Percentiles rank a stretch among this genome's conserved stretches.
Evolutionary conservation across 352 stramenopile species (phyloP).

Genomic region (Peronospora tabacina): DNA sequence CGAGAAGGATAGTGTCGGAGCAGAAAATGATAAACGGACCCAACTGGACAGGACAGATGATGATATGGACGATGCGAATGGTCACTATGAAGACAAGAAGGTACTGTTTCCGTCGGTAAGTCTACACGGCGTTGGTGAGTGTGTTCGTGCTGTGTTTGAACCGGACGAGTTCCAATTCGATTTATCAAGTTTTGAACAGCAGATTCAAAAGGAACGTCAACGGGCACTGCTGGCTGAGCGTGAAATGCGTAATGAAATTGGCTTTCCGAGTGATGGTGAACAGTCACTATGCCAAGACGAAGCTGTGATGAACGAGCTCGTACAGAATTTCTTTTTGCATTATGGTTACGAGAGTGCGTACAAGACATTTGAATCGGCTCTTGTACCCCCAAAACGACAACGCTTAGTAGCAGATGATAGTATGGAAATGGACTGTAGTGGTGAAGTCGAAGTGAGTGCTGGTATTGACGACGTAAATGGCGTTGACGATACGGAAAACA

Average conservation of each 20-base stretch:
- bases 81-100: constrained; percentile 15
- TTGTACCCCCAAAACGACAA: constrained; percentile 5
- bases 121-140: constrained; percentile 33
- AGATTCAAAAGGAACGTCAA: constrained; percentile 45
- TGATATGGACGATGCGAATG: constrained; percentile 26
- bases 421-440: constrained; percentile 5
- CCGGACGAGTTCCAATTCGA: constrained; percentile 39
- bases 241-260: constrained; percentile 7
- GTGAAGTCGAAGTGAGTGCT: constrained; percentile 3
- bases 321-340: constrained; percentile 38
- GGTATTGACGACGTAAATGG: neutral
- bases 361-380: constrained; percentile 17
- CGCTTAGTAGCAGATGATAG: constrained; percentile 7
- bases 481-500: constrained; percentile 10
- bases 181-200: constrained; percentile 34
- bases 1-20: constrained; percentile 8
- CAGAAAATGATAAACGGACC: neutral
- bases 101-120: constrained; percentile 38
- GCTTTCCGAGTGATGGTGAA: constrained; percentile 2
- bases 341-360: constrained; percentile 36
- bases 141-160: constrained; percentile 21
- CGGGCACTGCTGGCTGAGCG: constrained; percentile 24
- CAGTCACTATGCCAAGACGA: constrained; percentile 24
- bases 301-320: constrained; percentile 25
- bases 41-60: constrained; percentile 9